Evolutionary conservation across 352 stramenopile species (phyloP).

Genomic region (Phytophthora sojae): DNA sequence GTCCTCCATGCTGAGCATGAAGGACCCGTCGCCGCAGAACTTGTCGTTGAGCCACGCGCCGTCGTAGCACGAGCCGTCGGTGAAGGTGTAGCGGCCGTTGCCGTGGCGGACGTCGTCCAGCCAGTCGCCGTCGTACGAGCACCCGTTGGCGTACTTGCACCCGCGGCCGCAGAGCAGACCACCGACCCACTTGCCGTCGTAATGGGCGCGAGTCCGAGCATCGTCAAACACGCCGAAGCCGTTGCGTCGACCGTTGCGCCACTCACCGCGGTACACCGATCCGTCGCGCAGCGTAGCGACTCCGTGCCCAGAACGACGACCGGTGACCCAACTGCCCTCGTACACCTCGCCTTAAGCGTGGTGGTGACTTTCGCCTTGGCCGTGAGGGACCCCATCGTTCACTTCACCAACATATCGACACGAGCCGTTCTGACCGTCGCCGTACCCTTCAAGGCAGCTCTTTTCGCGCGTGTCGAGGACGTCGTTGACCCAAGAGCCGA

Average conservation of each 20-base stretch:
- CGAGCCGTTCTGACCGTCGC: constrained; percentile 50
- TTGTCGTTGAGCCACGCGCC: constrained; percentile 83
- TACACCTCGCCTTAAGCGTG: constrained; percentile 52
- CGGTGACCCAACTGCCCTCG: constrained; percentile 53
- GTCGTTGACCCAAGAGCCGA: constrained; percentile 46
- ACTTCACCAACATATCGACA: constrained; percentile 65
- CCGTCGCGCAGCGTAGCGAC: constrained; percentile 68
- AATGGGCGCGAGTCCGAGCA: constrained; percentile 60
- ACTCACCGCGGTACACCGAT: constrained; percentile 87
- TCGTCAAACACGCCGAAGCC: constrained; percentile 80
- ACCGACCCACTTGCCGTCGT: constrained; percentile 90
- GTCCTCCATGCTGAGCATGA: constrained; percentile 60
- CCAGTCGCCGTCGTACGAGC: constrained; percentile 86
- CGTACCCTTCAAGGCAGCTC: constrained; percentile 53
- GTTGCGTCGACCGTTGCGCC: constrained; percentile 85
- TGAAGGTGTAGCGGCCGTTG: constrained; percentile 73
- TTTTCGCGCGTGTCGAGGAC: constrained; percentile 16
- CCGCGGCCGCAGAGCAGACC: constrained; percentile 70
- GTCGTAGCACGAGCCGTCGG: constrained; percentile 82
- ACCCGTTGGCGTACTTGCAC: constrained; percentile 70
- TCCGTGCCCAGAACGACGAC: constrained; percentile 60
- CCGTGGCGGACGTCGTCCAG: constrained; percentile 84
- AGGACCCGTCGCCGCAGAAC: constrained; percentile 75
- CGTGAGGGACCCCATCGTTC: constrained; percentile 53
- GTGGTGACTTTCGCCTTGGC: constrained; percentile 61